A percentile compares a stretch with the other conserved stretches of the same genome.
phyloP scores from a whole-genome alignment of 306 rosid genomes.

The Vigna unguiculata region DNA sequence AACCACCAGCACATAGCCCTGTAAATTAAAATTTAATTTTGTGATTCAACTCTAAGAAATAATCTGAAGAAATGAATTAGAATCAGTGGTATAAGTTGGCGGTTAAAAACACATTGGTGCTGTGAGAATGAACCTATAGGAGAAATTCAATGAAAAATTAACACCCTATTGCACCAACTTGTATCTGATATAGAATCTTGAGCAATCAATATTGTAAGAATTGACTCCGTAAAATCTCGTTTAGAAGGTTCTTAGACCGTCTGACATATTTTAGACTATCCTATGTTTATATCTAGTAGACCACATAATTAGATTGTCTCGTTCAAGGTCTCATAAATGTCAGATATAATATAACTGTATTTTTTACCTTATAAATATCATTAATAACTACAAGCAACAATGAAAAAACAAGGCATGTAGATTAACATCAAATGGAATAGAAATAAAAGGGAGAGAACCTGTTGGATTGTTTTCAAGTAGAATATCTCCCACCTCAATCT shows the following conservation, averaged over 20 bases:
- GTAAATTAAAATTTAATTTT: slow-evolving; percentile 29
- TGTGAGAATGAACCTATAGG: neutral
- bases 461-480: slow-evolving; percentile 35
- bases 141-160: neutral
- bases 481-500: slow-evolving; percentile 48
- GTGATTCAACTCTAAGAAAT: slow-evolving; percentile 12
- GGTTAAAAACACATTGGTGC: neutral
- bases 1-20: slow-evolving; percentile 79
- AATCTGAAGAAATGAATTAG: slow-evolving; percentile 7
- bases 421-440: neutral
- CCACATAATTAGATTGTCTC: too few relatives aligned
- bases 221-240: too few relatives aligned
- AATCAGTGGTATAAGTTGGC: neutral
- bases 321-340: too few relatives aligned
- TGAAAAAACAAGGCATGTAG: slow-evolving; percentile 1
- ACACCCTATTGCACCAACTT: neutral
- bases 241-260: too few relatives aligned
- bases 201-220: neutral
- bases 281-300: too few relatives aligned
- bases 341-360: too few relatives aligned
- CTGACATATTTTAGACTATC: too few relatives aligned
- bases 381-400: neutral
- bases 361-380: too few relatives aligned
- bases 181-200: neutral
- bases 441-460: slow-evolving; percentile 41